Evolutionary conservation across 495 filamentous ascomycete species (phyloP).

Genomic region (Hypoxylon fragiforme): DNA sequence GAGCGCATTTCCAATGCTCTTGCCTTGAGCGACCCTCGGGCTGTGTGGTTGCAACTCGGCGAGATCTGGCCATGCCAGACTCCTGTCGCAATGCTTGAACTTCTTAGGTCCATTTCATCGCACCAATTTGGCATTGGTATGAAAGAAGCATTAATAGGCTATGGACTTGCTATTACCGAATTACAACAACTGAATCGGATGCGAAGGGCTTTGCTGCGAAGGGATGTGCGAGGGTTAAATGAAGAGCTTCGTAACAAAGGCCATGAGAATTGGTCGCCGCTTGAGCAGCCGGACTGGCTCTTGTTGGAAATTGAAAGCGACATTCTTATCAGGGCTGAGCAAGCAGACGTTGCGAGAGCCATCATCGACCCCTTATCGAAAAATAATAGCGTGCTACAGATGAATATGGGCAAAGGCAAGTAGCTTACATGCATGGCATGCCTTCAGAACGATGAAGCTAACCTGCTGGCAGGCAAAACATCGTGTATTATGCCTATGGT

Average conservation of each 20-base stretch:
- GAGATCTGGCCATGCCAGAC: slow-evolving; percentile 58
- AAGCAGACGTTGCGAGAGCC: slow-evolving; percentile 55
- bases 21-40: slow-evolving; percentile 35
- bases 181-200: slow-evolving; percentile 52
- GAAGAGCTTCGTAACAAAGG: slow-evolving; percentile 49
- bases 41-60: slow-evolving; percentile 52
- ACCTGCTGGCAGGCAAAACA: slow-evolving; percentile 45
- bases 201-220: slow-evolving; percentile 29
- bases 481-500: slow-evolving; percentile 61
- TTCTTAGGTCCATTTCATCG: slow-evolving; percentile 48
- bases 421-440: background rate
- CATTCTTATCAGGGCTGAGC: slow-evolving; percentile 54
- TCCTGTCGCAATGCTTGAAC: slow-evolving; percentile 53
- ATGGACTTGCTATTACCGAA: slow-evolving; percentile 47
- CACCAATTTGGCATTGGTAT: slow-evolving; percentile 44
- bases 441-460: background rate
- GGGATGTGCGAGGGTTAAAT: slow-evolving; percentile 23
- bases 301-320: slow-evolving; percentile 61
- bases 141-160: slow-evolving; percentile 48
- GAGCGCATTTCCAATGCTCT: slow-evolving; percentile 34
- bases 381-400: slow-evolving; percentile 58
- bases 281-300: slow-evolving; percentile 55
- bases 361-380: slow-evolving; percentile 52
- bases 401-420: slow-evolving; percentile 57
- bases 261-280: slow-evolving; percentile 57